Evolutionary conservation across 805 yeast species (phyloP), one percentile per base, ranked within the genome.

Genomic region (Candida boidinii): DNA sequence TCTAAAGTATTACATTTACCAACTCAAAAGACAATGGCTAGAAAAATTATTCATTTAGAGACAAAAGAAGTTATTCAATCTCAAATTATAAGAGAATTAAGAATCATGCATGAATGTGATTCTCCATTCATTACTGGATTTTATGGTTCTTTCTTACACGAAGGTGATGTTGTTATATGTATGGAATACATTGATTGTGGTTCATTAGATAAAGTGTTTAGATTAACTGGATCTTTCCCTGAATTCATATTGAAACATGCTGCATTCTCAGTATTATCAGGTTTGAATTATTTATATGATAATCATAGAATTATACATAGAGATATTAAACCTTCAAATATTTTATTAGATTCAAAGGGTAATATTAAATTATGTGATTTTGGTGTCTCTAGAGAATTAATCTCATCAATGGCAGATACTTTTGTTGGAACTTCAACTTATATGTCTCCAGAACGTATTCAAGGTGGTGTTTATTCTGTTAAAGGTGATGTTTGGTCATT

Each of bases 111-210:
- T 53, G 94, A 84, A 49, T 90, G 96, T 50, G 79, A 73, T 50
- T 78, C 74, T 35, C 85, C 85, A 4, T 83, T 73, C 46, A 88
- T 92, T 29, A 82, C 90, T 31, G 85, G 83, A 29, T 92, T 88
- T 54, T 90, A 79, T 56, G 97, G 97, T 7, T 95, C 96, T 0
- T 83, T 79, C 49, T 69, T 86, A 32, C 72, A 72, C 35, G 76
- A 76, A 39, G 71, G 69, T 19, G 83, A 85, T 39, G 88, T 92
- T 13, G 79, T 86, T 11, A 82, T 92, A 39, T 81, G 95, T 53
- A 87, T 88, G 94, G 97, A 90, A 57, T 88, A 84, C 57, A 84
- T 90, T 74, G 95, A 90, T 56, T 84, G 96, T 56, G 90, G 95
- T 0, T 86, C 96, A 0, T 64, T 90, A 23, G 97, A 92, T 52